phyloP scores from a whole-genome alignment of 2,329 filamentous ascomycete species.

The Fusarium buxicola region DNA sequence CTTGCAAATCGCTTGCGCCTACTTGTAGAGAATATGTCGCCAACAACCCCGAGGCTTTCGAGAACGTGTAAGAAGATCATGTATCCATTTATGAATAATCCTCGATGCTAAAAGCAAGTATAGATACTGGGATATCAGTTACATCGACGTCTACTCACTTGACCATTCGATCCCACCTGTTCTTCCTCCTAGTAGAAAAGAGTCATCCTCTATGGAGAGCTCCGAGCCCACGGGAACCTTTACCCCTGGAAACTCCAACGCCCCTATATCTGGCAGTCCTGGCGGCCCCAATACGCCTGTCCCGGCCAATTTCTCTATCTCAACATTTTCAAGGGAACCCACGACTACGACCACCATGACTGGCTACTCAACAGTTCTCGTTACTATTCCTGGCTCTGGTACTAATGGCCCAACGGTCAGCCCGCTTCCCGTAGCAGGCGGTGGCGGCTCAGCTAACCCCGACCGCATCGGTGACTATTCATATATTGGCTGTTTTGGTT shows the following conservation, averaged over 20 bases:
- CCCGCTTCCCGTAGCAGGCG: constrained; percentile 17
- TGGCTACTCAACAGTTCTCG: constrained; percentile 42
- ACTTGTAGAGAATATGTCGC: constrained; percentile 62
- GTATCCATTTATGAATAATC: not conserved
- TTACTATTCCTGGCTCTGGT: constrained; percentile 40
- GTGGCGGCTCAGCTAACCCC: constrained; percentile 47
- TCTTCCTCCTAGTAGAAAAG: constrained; percentile 2
- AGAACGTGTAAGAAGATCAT: constrained; percentile 49
- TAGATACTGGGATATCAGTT: constrained; percentile 65
- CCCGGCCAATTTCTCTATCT: constrained; percentile 6
- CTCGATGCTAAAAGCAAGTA: not conserved
- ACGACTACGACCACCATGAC: constrained; percentile 47
- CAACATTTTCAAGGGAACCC: constrained; percentile 23
- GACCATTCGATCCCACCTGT: constrained; percentile 17
- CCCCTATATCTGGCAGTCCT: constrained; percentile 4
- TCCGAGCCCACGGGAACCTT: not conserved
- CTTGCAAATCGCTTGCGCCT: constrained; percentile 55
- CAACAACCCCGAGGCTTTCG: constrained; percentile 57
- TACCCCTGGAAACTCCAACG: not conserved
- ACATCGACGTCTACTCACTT: constrained; percentile 61
- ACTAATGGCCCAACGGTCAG: constrained; percentile 25
- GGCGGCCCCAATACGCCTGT: not conserved
- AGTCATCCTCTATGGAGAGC: not conserved
- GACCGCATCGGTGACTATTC: constrained; percentile 48
- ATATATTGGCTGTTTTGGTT: constrained; percentile 58